A percentile compares a stretch with the other conserved stretches of the same genome.
These are phyloP conservation scores for Calvatia gigantea DNA, from an alignment of 768 basidiomycete genomes.

Conservation along the genomic window DNA sequence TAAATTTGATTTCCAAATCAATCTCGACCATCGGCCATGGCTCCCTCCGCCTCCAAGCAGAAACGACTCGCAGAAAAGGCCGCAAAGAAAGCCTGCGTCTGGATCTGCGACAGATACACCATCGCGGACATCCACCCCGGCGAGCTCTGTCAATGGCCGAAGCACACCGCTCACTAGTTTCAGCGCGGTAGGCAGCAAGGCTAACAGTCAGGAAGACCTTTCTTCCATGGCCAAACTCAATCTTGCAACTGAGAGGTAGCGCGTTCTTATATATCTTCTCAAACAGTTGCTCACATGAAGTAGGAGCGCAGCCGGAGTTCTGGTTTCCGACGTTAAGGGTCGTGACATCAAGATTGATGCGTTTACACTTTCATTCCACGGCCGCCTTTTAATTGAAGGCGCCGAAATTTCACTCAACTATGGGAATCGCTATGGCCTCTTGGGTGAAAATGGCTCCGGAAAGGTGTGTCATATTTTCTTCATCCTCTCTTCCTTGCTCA, in stretches of 20 bases:
- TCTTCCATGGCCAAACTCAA: slow-evolving; percentile 74
- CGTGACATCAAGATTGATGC: slow-evolving; percentile 98
- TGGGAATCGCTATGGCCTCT: slow-evolving; percentile 89
- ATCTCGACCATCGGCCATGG: slow-evolving; percentile 37
- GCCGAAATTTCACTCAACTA: slow-evolving; percentile 82
- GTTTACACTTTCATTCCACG: slow-evolving; percentile 96
- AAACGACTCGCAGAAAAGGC: slow-evolving; percentile 96
- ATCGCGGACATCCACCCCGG: slow-evolving; percentile 43
- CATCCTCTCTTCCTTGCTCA: neutral
- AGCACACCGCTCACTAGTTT: slow-evolving; percentile 83
- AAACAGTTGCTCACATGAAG: neutral
- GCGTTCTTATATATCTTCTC: neutral
- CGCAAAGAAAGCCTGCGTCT: slow-evolving; percentile 56
- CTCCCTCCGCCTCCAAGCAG: slow-evolving; percentile 83
- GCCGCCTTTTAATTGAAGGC: slow-evolving; percentile 68
- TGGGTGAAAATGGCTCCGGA: slow-evolving; percentile 98
- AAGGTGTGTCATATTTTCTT: slow-evolving; percentile 56
- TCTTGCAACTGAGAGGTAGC: slow-evolving; percentile 85
- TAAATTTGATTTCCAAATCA: slow-evolving; percentile 11
- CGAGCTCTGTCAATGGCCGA: slow-evolving; percentile 59
- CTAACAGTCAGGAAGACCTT: slow-evolving; percentile 82
- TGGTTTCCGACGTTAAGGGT: slow-evolving; percentile 87
- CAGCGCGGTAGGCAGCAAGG: slow-evolving; percentile 74
- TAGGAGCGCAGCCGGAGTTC: slow-evolving; percentile 88
- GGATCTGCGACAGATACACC: neutral